Base-by-base conservation (phyloP, 345 rosid species). In the Heritiera fomes region DNA sequence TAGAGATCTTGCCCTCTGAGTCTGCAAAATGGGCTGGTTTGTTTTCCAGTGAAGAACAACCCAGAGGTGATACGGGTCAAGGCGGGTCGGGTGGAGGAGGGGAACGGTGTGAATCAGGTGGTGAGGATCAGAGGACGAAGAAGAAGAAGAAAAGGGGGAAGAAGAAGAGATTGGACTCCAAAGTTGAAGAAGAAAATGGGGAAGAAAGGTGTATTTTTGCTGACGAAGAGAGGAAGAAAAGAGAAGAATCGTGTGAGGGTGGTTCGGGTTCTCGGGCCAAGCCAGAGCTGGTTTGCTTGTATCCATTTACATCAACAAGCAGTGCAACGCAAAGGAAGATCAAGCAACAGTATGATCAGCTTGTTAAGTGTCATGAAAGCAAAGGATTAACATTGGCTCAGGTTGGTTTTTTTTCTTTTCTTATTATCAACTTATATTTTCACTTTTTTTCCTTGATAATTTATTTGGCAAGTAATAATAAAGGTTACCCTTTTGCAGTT, bases 281-380 rank as follows among this genome's bases (percentile, higher is more conserved):
- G 75, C 90, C 93, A 53, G 94, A 90, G 59, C 69, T 93, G 81
- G 89, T 91, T 61, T 92, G 97, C 80, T 75, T 90, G 55, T 94
- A 89, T 81, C 98, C 97, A 8, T 89, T 93, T 71, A 94, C 97
- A 3, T 90, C 97, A 9, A 86, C 92, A 47, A 84, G 90, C 69
- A 94, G 98, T 80, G 94, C 97, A 8, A 94, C 92, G 10, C 98
- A 94, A 88, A 93, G 96, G 91, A 93, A 90, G 90, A 94, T 94
- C 81, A 94, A 94, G 86, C 97, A 87, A 79, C 97, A 91, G 62
- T 94, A 90, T 75, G 97, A 90, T 79, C 90, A 89, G 71, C 91
- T 94, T 65, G 93, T 94, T 32, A 88, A 88, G 88, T 90, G 91
- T 79, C 86, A 89, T 77, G 89, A 84, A 76, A 87, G 74, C 78